A percentile compares a stretch with the other conserved stretches of the same genome.
phyloP scores from a whole-genome alignment of 2,329 filamentous ascomycete species.

The Ceratocystis alfenasii region DNA sequence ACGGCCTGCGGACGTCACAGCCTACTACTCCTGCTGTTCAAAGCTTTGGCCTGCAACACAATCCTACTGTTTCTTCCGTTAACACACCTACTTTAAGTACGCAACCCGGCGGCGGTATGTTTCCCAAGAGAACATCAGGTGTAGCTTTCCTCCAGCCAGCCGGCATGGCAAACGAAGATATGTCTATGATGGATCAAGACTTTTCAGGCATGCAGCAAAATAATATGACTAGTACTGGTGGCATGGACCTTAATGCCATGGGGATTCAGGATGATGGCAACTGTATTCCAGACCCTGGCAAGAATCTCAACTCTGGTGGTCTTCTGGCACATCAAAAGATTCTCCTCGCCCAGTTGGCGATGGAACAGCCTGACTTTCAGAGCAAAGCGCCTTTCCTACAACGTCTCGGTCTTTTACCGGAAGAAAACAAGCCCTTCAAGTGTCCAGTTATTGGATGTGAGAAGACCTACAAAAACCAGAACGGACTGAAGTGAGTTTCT shows the following conservation, averaged over 20 bases:
- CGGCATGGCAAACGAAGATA: conserved; percentile 40
- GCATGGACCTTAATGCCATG: conserved; percentile 22
- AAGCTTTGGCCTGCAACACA: conserved; percentile 72
- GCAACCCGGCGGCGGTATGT: conserved; percentile 56
- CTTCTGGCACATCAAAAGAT: conserved; percentile 48
- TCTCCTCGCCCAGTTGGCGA: conserved; percentile 58
- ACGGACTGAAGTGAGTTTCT: conserved; percentile 73
- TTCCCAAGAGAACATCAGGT: conserved; percentile 36
- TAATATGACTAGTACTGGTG: conserved; percentile 37
- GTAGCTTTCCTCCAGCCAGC: conserved; percentile 19
- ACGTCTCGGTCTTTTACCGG: conserved; percentile 52
- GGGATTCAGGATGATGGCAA: conserved; percentile 35
- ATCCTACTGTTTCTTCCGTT: conserved; percentile 91
- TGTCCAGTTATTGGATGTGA: conserved; percentile 97
- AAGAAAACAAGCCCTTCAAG: conserved; percentile 95
- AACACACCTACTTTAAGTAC: conserved; percentile 87
- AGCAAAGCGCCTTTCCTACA: conserved; percentile 45
- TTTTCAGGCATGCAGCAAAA: conserved; percentile 43
- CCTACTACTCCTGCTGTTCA: conserved; percentile 72
- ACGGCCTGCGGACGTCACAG: conserved; percentile 73
- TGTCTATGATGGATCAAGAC: conserved; percentile 51
- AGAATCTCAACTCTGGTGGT: conserved; percentile 46
- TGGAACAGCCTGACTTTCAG: conserved; percentile 65
- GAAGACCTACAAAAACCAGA: conserved; percentile 99
- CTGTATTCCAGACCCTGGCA: conserved; percentile 85